phyloP scores from a whole-genome alignment of 116 monocot species.

The Iris pallida region DNA sequence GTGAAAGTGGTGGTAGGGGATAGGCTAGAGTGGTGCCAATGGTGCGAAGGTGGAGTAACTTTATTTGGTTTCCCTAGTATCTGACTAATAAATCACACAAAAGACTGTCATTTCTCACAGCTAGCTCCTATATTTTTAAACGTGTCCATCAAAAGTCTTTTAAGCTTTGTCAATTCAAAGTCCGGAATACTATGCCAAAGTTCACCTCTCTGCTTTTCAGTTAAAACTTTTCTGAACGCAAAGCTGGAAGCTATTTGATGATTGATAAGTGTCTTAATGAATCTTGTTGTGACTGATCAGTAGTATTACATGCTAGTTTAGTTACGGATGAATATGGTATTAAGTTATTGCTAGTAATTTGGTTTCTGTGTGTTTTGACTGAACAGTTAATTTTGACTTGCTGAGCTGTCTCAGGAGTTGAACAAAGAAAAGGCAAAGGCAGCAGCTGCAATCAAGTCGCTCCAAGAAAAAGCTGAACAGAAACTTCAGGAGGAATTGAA shows the following conservation, averaged over 20 bases:
- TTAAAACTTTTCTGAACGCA: background rate
- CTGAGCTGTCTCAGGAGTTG: conserved; percentile 56
- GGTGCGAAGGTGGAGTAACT: no score
- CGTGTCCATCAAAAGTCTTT: no score
- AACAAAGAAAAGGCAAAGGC: conserved; percentile 80
- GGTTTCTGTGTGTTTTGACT: background rate
- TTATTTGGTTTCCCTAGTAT: no score
- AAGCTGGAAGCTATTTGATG: no score
- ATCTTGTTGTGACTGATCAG: background rate
- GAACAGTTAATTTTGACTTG: no score
- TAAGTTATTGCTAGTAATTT: background rate
- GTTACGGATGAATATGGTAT: no score
- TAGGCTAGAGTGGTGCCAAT: no score
- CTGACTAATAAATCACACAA: no score
- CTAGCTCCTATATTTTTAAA: no score
- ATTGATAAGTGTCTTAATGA: no score
- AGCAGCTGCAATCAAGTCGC: conserved; percentile 55
- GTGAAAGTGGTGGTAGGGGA: no score
- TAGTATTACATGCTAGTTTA: background rate
- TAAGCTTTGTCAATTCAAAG: background rate
- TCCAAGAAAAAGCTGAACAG: conserved; percentile 86
- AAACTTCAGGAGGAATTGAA: conserved; percentile 70
- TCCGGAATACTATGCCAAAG: background rate
- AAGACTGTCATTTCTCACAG: no score
- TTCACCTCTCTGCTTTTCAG: background rate